These are phyloP conservation scores for Aspergillus clavatus DNA, from an alignment of 2,329 filamentous ascomycete genomes.

Conservation along the genomic window DNA sequence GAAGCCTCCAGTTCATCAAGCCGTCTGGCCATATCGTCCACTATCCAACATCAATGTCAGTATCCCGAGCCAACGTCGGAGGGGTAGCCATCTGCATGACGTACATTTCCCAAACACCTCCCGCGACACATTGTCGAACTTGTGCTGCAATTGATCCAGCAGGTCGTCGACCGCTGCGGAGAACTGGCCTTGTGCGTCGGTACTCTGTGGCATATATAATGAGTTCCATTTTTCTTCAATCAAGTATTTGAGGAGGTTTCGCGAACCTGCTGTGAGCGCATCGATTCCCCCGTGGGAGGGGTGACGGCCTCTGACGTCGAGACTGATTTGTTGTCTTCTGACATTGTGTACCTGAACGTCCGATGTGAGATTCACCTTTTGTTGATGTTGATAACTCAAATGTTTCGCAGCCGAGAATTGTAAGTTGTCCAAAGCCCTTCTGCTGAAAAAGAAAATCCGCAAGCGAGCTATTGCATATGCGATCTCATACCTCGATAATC, in stretches of 20 bases:
- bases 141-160: conserved; percentile 74
- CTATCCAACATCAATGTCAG: conserved; percentile 42
- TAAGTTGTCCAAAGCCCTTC: background rate
- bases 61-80: background rate
- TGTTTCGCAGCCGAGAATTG: too few relatives aligned
- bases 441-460: background rate
- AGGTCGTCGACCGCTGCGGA: conserved; percentile 80
- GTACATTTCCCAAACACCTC: conserved; percentile 86
- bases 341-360: conserved; percentile 15
- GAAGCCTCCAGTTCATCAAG: conserved; percentile 78
- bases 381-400: too few relatives aligned
- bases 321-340: conserved; percentile 16
- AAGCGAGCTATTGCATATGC: conserved; percentile 7
- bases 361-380: too few relatives aligned
- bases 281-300: conserved; percentile 14
- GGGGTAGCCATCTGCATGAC: too few relatives aligned
- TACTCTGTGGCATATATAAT: conserved; percentile 18
- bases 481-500: too few relatives aligned
- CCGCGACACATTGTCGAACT: conserved; percentile 77
- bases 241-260: background rate
- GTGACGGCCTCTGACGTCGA: conserved; percentile 15
- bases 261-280: conserved; percentile 22
- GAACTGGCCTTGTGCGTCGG: conserved; percentile 50
- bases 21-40: conserved; percentile 89
- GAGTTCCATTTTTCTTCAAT: background rate